phyloP scores from a whole-genome alignment of 2,329 filamentous ascomycete species.

The Aureobasidium sp. region DNA sequence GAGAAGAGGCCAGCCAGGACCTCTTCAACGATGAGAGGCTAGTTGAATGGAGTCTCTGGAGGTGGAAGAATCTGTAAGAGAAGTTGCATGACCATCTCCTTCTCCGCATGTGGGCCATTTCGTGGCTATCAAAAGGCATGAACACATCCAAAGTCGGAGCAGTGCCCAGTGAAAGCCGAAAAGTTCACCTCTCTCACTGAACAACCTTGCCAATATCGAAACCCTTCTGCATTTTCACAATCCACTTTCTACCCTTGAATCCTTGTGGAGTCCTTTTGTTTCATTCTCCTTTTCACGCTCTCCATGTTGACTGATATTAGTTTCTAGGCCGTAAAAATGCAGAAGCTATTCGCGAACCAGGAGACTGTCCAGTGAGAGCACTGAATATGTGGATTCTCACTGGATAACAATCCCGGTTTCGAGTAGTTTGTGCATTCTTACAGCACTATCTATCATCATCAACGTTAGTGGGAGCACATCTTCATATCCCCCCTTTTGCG shows the following conservation, averaged over 20 bases:
- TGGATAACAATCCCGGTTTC: neutral
- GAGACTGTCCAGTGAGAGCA: neutral
- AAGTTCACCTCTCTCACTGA: neutral
- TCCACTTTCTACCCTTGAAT: neutral
- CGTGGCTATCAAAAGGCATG: neutral
- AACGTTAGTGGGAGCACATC: no score
- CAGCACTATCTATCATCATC: neutral
- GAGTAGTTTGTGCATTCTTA: neutral
- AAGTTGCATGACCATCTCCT: neutral
- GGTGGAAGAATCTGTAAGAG: slow-evolving; percentile 31
- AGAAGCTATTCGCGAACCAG: neutral
- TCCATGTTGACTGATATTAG: neutral
- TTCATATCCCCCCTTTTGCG: neutral
- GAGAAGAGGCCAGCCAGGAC: slow-evolving; percentile 24
- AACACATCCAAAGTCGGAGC: neutral
- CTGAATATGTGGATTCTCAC: neutral
- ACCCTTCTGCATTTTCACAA: neutral
- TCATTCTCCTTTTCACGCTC: neutral
- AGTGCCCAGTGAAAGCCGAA: neutral
- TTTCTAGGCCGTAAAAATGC: neutral
- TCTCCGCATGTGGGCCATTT: neutral
- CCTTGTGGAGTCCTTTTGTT: neutral
- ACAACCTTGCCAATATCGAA: neutral
- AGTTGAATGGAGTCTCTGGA: slow-evolving; percentile 35
- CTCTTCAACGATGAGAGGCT: slow-evolving; percentile 33